Evolutionary conservation across 2,329 filamentous ascomycete genomes (phyloP).

Genomic region (Trichoderma breve): DNA sequence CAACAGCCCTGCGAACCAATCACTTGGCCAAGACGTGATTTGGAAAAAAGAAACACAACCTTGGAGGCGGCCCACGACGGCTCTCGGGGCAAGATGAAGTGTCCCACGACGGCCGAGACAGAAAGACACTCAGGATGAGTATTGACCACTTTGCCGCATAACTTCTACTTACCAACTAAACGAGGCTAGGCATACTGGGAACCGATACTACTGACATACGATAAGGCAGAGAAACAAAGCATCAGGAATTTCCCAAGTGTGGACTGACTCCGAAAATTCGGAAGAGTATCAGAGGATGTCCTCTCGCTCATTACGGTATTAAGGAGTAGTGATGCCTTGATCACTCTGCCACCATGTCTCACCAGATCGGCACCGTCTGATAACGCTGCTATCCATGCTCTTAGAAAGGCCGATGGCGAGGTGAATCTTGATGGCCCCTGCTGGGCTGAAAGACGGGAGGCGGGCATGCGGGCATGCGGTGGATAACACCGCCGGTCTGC

Average conservation of each 20-base stretch:
- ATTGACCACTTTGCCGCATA: neutral
- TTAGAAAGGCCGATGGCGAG: neutral
- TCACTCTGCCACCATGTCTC: neutral
- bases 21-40: neutral
- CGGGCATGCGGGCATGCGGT: neutral
- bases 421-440: neutral
- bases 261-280: neutral
- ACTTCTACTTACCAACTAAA: neutral
- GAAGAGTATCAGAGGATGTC: neutral
- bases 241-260: neutral
- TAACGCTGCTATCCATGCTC: neutral
- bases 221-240: neutral
- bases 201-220: neutral
- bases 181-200: neutral
- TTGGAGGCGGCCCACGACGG: neutral
- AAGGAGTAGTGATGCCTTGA: neutral
- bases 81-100: neutral
- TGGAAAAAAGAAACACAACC: neutral
- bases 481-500: too few species aligned
- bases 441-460: neutral
- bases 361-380: neutral
- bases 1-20: neutral
- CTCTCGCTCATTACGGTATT: neutral
- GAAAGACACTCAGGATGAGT: neutral
- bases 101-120: neutral